Evolutionary conservation across 2,329 filamentous ascomycete species (phyloP).

Genomic region (Cordyceps cateniannulata): DNA sequence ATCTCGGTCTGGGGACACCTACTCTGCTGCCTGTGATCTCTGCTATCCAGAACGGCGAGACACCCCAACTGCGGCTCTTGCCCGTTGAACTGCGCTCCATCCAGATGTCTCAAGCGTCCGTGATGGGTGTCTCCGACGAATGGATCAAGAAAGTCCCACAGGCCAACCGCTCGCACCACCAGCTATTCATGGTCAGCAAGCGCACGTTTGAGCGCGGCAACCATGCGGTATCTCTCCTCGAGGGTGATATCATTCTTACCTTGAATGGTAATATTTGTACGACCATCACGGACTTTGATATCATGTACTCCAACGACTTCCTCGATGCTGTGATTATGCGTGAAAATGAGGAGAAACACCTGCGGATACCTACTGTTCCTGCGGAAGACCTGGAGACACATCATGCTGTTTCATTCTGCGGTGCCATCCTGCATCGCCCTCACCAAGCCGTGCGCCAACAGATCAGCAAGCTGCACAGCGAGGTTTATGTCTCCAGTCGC

Average conservation of each 20-base stretch:
- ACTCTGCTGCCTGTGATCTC: constrained; percentile 83
- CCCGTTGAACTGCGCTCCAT: constrained; percentile 93
- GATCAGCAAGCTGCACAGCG: constrained; percentile 91
- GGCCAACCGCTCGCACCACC: constrained; percentile 86
- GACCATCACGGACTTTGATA: constrained; percentile 82
- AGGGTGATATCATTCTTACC: constrained; percentile 88
- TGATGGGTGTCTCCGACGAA: constrained; percentile 94
- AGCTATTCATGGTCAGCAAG: constrained; percentile 98
- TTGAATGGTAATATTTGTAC: constrained; percentile 91
- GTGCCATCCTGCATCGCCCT: constrained; percentile 84
- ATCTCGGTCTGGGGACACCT: constrained; percentile 84
- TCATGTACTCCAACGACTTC: constrained; percentile 87
- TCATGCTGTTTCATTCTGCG: constrained; percentile 88
- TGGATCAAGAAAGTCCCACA: constrained; percentile 89
- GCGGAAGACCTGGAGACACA: constrained; percentile 90
- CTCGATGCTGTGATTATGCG: constrained; percentile 84
- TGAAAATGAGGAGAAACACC: constrained; percentile 68
- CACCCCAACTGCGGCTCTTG: constrained; percentile 79
- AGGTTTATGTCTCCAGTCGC: constrained; percentile 89
- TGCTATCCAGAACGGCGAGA: constrained; percentile 72
- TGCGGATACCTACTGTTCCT: constrained; percentile 77
- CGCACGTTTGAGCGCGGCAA: constrained; percentile 59
- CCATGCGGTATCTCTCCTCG: constrained; percentile 56
- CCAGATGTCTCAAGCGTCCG: constrained; percentile 91
- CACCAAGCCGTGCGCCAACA: constrained; percentile 96